phyloP scores from a whole-genome alignment of 2,329 filamentous ascomycete genomes.

The Ceratocystis harringtonii region DNA sequence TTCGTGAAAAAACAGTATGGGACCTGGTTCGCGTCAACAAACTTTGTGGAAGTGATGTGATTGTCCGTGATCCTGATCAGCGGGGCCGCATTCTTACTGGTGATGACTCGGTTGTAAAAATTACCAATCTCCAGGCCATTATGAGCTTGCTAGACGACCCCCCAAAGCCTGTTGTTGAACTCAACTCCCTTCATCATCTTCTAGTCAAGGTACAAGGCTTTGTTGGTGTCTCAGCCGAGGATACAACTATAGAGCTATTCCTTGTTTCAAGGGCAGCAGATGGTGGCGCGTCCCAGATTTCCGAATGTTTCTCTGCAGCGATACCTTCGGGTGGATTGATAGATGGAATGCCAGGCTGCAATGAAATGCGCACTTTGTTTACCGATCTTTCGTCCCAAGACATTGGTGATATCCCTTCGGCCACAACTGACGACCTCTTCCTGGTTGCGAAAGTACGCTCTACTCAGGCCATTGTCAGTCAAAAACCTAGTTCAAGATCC shows the following conservation, averaged over 20 bases:
- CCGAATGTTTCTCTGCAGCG: constrained; percentile 69
- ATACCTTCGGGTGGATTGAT: constrained; percentile 61
- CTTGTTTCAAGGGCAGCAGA: constrained; percentile 58
- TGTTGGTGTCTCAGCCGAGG: constrained; percentile 58
- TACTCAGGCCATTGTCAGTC: constrained; percentile 32
- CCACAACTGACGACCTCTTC: constrained; percentile 61
- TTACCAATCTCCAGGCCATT: constrained; percentile 80
- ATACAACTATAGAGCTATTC: constrained; percentile 61
- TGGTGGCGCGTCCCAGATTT: constrained; percentile 50
- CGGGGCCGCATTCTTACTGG: constrained; percentile 76
- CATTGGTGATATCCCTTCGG: constrained; percentile 44
- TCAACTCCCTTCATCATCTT: constrained; percentile 62
- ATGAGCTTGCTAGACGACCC: constrained; percentile 86
- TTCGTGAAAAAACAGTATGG: constrained; percentile 89
- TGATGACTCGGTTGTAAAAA: constrained; percentile 81
- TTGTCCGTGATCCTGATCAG: constrained; percentile 76
- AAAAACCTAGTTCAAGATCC: constrained; percentile 37
- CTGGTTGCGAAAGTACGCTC: constrained; percentile 69
- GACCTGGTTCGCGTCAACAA: constrained; percentile 90
- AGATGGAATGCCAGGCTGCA: constrained; percentile 45
- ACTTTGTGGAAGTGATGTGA: constrained; percentile 80
- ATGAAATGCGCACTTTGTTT: constrained; percentile 71
- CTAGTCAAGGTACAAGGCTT: constrained; percentile 75
- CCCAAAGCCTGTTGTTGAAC: constrained; percentile 52
- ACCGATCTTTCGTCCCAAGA: constrained; percentile 71